These are phyloP conservation scores for Stenocarpella maydis DNA, from an alignment of 2,329 filamentous ascomycete genomes.

Conservation along the genomic window DNA sequence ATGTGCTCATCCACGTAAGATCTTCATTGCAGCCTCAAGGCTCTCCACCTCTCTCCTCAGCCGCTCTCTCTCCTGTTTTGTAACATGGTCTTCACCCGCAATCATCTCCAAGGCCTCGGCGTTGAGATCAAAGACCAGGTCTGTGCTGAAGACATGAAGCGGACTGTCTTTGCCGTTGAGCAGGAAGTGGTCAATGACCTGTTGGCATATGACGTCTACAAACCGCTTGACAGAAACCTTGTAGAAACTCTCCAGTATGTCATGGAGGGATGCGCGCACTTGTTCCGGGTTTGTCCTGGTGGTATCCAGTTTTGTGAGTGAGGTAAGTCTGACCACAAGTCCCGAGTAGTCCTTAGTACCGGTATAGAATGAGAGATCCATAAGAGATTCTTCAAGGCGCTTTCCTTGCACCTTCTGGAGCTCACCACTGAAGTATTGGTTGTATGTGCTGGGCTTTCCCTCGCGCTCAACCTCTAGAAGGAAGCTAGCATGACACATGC, in stretches of 20 bases:
- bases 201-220: constrained; percentile 68
- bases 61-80: constrained; percentile 50
- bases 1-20: constrained; percentile 35
- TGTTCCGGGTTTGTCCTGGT: constrained; percentile 38
- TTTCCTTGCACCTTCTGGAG: constrained; percentile 42
- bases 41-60: constrained; percentile 56
- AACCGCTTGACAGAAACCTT: constrained; percentile 67
- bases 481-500: constrained; percentile 58
- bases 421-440: constrained; percentile 59
- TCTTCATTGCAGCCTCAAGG: constrained; percentile 47
- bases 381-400: constrained; percentile 38
- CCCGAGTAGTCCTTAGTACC: neutral
- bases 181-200: constrained; percentile 63
- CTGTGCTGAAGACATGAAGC: constrained; percentile 59
- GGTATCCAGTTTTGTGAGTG: neutral
- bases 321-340: neutral
- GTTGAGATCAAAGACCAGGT: constrained; percentile 57
- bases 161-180: constrained; percentile 59
- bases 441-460: constrained; percentile 57
- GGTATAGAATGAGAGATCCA: constrained; percentile 16
- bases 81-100: constrained; percentile 62
- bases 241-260: constrained; percentile 69
- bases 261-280: constrained; percentile 60
- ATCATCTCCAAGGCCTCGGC: constrained; percentile 60
- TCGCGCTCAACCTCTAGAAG: constrained; percentile 60